phyloP scores from a whole-genome alignment of 2,329 filamentous ascomycete species.

The Aspergillus niger region DNA sequence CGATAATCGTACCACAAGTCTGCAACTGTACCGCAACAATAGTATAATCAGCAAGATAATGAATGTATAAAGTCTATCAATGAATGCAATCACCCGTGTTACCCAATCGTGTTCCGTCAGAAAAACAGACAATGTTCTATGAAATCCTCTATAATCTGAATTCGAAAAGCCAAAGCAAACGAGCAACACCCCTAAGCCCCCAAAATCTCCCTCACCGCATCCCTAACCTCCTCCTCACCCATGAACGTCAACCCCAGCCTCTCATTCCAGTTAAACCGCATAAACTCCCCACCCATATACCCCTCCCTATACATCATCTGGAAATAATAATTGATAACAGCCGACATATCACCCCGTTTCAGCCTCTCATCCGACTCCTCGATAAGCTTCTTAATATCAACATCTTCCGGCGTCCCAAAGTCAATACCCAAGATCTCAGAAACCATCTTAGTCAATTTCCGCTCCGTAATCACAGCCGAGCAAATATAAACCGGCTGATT shows the following conservation, averaged over 20 bases:
- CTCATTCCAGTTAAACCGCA: not conserved
- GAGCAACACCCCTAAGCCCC: too few species aligned
- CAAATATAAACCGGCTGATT: constrained; percentile 1
- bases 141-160: too few species aligned
- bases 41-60: too few species aligned
- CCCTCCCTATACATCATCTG: constrained; percentile 1
- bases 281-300: not conserved
- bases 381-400: not conserved
- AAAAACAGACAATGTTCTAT: too few species aligned
- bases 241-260: not conserved
- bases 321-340: not conserved
- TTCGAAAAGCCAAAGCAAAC: too few species aligned
- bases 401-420: not conserved
- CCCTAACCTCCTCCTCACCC: not conserved
- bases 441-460: not conserved
- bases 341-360: not conserved
- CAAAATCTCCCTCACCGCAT: too few species aligned
- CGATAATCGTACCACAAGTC: too few species aligned
- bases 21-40: too few species aligned
- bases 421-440: not conserved
- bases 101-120: too few species aligned
- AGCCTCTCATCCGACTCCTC: not conserved
- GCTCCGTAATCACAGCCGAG: not conserved
- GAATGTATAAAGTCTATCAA: too few species aligned
- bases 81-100: too few species aligned